Evolutionary conservation across 306 rosid species (phyloP), one percentile per base, ranked within the genome.

Genomic region (Quillaja saponaria): DNA sequence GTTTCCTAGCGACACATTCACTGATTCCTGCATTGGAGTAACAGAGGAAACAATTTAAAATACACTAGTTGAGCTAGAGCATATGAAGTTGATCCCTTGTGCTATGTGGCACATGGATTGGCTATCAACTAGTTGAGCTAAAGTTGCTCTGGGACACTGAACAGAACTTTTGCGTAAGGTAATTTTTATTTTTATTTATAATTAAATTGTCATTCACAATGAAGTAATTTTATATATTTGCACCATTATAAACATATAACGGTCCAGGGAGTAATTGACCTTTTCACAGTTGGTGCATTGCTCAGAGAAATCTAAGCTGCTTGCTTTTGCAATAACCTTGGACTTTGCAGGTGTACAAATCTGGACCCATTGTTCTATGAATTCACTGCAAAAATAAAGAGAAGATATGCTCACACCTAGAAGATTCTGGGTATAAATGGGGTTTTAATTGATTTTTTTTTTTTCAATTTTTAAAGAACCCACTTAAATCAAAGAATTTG

Each of bases 361-460:
- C 76, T 89, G 78, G 55, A 92, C 99, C 99, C 96, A 92, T 10
- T 77, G 77, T 74, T 92, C 96, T 17, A 92, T 89, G 82, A 92
- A 92, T 0, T 92, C 95, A 72, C 99, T 89, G 91, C 33, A 68
- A 49, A 4, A 56, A 35, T 17, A 56, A 18, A 45, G 3, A 44
- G 12, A 21, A 46, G 13, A 39, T 6, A n/a, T n/a, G n/a, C n/a
- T n/a, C n/a, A 25, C 31, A 25, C 31, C 31, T 1, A 25, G 31
- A 1, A 25, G 4, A 25, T 25, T 25, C 2, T 25, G 31, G 31
- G 31, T 25, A 53, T 6, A 20, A 31, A 31, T 28, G 21, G 17
- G 16, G n/a, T 13, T 46, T 7, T 13, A 15, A 46, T 8, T n/a
- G n/a, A 8, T 13, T 18, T n/a, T n/a, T n/a, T n/a, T n/a, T n/a